Percentiles rank a stretch among this genome's conserved stretches.
phyloP scores from a whole-genome alignment of 306 rosid genomes.

The Casuarina equisetifolia region DNA sequence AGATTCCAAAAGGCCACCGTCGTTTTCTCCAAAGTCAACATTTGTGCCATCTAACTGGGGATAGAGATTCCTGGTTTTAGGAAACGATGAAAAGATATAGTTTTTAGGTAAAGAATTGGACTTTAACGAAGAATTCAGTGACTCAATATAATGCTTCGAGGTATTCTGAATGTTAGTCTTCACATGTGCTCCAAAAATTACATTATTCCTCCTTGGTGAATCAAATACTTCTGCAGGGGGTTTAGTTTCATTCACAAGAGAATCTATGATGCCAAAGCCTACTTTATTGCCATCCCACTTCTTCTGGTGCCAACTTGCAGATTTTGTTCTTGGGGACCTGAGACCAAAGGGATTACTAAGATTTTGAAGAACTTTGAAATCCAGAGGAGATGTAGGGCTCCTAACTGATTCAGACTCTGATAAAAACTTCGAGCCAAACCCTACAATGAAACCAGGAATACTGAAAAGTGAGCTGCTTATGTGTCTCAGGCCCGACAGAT shows the following conservation, averaged over 20 bases:
- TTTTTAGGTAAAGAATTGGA: conserved; percentile 73
- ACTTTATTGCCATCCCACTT: conserved; percentile 50
- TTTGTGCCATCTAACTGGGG: conserved; percentile 33
- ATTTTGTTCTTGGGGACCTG: conserved; percentile 37
- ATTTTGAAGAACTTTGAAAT: conserved; percentile 59
- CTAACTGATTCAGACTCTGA: conserved; percentile 60
- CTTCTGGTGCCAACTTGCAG: conserved; percentile 41
- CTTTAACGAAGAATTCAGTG: conserved; percentile 45
- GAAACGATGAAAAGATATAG: conserved; percentile 50
- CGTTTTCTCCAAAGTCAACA: conserved; percentile 32
- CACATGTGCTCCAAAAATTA: conserved; percentile 72
- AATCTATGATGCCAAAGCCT: conserved; percentile 76
- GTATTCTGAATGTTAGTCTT: conserved; percentile 39
- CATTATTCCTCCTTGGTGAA: conserved; percentile 51
- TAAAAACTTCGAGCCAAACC: conserved; percentile 50
- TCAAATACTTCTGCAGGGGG: conserved; percentile 43
- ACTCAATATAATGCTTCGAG: conserved; percentile 37
- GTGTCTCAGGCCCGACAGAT: conserved; percentile 49
- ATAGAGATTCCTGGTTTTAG: conserved; percentile 35
- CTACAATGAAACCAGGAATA: conserved; percentile 61
- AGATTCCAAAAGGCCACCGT: conserved; percentile 34
- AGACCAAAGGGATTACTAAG: conserved; percentile 52
- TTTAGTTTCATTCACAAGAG: conserved; percentile 57
- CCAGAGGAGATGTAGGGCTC: conserved; percentile 88
- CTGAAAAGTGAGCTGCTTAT: conserved; percentile 58